Conservation (phyloP, 2,329 filamentous ascomycete genomes). For the Fusarium tanahbumbuense region DNA sequence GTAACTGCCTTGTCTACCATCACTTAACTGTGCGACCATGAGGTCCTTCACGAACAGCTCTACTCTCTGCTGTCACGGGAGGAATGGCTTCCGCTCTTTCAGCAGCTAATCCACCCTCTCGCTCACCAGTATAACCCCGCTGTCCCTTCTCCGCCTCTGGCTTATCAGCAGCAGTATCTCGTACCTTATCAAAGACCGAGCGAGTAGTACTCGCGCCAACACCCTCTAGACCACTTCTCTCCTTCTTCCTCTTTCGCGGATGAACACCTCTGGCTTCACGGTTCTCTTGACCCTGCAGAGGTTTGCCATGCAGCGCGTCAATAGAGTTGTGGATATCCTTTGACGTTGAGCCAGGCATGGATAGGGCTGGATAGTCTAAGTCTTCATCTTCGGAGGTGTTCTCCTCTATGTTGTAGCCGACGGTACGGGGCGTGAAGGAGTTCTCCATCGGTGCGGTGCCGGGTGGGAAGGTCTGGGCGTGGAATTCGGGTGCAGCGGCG, state of each 20-base stretch:
- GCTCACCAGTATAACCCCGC: neutral
- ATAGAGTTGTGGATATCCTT: conserved; percentile 7
- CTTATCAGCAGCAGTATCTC: conserved; percentile 8
- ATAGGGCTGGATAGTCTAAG: neutral
- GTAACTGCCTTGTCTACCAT: neutral
- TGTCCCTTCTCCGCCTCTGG: neutral
- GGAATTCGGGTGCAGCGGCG: neutral
- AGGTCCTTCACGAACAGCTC: neutral
- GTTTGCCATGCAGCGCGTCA: neutral
- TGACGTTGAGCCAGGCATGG: conserved; percentile 1
- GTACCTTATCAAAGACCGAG: conserved; percentile 2
- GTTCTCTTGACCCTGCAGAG: conserved; percentile 1
- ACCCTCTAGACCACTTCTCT: neutral
- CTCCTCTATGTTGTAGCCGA: neutral
- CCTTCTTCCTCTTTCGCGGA: conserved; percentile 16
- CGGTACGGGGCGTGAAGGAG: neutral
- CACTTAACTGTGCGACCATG: neutral
- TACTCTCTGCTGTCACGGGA: neutral
- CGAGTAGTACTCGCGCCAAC: neutral
- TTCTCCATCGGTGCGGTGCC: neutral
- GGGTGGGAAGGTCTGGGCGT: neutral
- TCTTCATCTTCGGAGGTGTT: neutral
- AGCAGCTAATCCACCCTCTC: conserved; percentile 2
- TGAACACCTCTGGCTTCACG: conserved; percentile 7
- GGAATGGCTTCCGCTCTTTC: neutral